These are phyloP conservation scores for Eucalyptus cloeziana DNA, from an alignment of 345 rosid genomes.

Conservation along the genomic window DNA sequence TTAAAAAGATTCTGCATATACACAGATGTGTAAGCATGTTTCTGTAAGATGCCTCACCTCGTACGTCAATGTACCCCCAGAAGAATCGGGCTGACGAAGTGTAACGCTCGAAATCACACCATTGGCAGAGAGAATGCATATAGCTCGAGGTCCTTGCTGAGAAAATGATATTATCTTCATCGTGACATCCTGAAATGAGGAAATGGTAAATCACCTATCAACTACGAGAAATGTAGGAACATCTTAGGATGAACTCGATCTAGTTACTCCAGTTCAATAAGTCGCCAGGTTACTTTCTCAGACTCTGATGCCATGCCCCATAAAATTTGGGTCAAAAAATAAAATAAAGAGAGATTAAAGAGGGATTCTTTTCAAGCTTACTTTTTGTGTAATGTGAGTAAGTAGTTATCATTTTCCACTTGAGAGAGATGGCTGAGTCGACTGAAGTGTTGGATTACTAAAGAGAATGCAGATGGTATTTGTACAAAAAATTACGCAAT, in stretches of 20 bases:
- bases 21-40: background rate
- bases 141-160: conserved; percentile 98
- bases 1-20: background rate
- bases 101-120: conserved; percentile 94
- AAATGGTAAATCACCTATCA: background rate
- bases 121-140: conserved; percentile 87
- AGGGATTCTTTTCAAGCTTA: background rate
- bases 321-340: background rate
- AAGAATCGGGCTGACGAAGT: conserved; percentile 95
- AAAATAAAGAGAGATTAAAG: background rate
- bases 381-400: background rate
- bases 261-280: background rate
- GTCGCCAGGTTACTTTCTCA: background rate
- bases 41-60: conserved; percentile 38
- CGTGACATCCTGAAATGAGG: conserved; percentile 63
- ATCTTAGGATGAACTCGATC: background rate
- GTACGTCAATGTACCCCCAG: conserved; percentile 97
- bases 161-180: conserved; percentile 98
- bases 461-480: background rate
- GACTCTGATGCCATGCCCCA: background rate
- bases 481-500: background rate
- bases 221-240: background rate
- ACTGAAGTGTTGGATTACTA: background rate
- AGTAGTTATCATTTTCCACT: background rate
- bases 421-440: background rate